Conservation (phyloP, 208 protist genomes). For the Leishmania arabica region DNA sequence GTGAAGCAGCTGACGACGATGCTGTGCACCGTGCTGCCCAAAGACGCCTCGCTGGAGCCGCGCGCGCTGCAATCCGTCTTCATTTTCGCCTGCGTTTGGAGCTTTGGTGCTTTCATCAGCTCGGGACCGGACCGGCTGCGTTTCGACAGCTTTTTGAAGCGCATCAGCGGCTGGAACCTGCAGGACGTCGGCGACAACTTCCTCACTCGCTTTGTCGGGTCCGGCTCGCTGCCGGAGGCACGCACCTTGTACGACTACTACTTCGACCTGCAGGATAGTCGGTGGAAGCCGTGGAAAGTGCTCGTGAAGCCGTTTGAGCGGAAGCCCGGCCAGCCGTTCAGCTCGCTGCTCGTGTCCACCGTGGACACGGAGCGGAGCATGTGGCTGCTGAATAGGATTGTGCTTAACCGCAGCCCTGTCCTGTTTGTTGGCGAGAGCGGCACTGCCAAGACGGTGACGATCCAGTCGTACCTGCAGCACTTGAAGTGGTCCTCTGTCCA, state of each 20-base stretch:
- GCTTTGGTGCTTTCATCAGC: conserved; percentile 92
- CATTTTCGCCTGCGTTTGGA: conserved; percentile 97
- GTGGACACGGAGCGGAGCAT: conserved; percentile 98
- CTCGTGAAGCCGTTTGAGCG: conserved; percentile 94
- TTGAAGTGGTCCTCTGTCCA: conserved; percentile 79
- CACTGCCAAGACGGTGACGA: conserved; percentile 99
- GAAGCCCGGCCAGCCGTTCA: conserved; percentile 90
- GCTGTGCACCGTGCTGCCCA: conserved; percentile 84
- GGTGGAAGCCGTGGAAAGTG: conserved; percentile 97
- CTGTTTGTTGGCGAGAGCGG: conserved; percentile 98
- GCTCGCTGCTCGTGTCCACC: conserved; percentile 97
- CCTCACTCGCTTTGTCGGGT: conserved; percentile 90
- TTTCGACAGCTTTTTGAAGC: conserved; percentile 97
- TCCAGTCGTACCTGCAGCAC: conserved; percentile 93
- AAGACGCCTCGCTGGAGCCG: conserved; percentile 81
- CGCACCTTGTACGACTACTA: conserved; percentile 98
- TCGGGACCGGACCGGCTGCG: conserved; percentile 75
- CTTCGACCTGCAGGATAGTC: conserved; percentile 93
- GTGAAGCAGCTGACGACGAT: conserved; percentile 95
- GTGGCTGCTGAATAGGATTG: conserved; percentile 95
- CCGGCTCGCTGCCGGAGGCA: conserved; percentile 87
- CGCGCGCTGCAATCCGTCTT: conserved; percentile 95
- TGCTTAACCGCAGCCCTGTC: conserved; percentile 91
- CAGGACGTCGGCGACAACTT: conserved; percentile 93
- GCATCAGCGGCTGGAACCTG: conserved; percentile 90